phyloP scores from a whole-genome alignment of 140 eudicot species.

The Ambrosia hybrid region DNA sequence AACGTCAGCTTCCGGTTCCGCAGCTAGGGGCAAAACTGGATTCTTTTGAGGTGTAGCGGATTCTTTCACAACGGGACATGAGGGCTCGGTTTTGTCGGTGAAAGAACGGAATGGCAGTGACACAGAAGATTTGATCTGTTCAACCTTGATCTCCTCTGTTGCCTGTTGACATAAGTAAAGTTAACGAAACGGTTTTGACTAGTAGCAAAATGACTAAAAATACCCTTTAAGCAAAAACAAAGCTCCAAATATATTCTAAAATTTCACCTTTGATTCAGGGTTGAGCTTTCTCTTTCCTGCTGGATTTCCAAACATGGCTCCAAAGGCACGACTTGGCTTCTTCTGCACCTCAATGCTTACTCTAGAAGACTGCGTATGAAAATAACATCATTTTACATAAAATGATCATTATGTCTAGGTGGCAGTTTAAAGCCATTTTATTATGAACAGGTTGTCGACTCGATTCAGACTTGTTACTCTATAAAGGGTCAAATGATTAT shows the following conservation, averaged over 20 bases:
- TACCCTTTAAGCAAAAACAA: constrained; percentile 18
- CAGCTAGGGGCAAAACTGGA: constrained; percentile 23
- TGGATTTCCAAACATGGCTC: constrained; percentile 75
- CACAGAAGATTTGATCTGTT: constrained; percentile 74
- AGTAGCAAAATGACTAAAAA: constrained; percentile 14
- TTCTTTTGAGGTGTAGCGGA: constrained; percentile 27
- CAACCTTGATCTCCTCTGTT: constrained; percentile 55
- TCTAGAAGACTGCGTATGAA: constrained; percentile 46
- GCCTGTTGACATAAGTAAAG: constrained; percentile 36
- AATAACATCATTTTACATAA: background rate
- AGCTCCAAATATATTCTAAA: background rate
- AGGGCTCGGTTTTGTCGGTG: constrained; percentile 29
- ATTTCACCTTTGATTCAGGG: constrained; percentile 47
- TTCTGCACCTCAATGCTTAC: constrained; percentile 73
- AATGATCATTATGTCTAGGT: background rate
- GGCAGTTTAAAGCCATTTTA: background rate
- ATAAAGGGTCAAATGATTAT: no score
- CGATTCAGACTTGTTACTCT: background rate
- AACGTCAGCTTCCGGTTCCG: constrained; percentile 37
- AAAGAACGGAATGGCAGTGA: constrained; percentile 79
- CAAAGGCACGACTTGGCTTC: constrained; percentile 87
- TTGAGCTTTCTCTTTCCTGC: constrained; percentile 69
- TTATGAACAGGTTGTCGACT: background rate
- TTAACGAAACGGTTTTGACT: constrained; percentile 18
- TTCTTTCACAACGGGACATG: constrained; percentile 31